Evolutionary conservation across 805 yeast genomes (phyloP).

Genomic region (Wickerhamomyces rabaulensis): DNA sequence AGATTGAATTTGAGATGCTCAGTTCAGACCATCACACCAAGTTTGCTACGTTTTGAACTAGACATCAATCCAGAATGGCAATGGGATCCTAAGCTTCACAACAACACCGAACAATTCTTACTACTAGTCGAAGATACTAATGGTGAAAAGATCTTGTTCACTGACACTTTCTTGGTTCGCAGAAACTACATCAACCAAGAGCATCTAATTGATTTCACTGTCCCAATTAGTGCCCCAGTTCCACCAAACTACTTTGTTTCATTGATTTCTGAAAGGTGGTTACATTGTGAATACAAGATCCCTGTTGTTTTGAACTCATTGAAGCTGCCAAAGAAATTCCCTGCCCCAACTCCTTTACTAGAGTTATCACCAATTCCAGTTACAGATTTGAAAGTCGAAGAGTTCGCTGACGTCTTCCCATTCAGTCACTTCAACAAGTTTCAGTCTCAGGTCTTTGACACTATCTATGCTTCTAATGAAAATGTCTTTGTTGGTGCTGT

Average conservation of each 20-base stretch:
- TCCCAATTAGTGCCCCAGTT: conserved; percentile 45
- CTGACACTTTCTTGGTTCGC: conserved; percentile 49
- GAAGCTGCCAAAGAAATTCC: conserved; percentile 56
- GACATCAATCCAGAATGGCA: conserved; percentile 68
- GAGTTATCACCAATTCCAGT: conserved; percentile 47
- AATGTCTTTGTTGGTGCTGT: conserved; percentile 65
- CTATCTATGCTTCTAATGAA: conserved; percentile 52
- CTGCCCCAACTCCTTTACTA: conserved; percentile 55
- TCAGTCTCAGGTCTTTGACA: conserved; percentile 66
- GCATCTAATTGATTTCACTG: conserved; percentile 58
- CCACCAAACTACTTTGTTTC: conserved; percentile 77
- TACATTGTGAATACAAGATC: conserved; percentile 60
- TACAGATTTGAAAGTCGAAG: conserved; percentile 41
- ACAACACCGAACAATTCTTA: conserved; percentile 58
- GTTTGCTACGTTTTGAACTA: conserved; percentile 58
- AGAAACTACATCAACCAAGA: conserved; percentile 45
- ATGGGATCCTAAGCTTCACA: conserved; percentile 70
- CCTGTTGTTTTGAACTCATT: conserved; percentile 54
- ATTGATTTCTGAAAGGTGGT: conserved; percentile 78
- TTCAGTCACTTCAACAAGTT: conserved; percentile 60
- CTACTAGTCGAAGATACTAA: conserved; percentile 77
- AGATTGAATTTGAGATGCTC: conserved; percentile 50
- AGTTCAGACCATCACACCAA: conserved; percentile 74
- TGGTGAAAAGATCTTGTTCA: conserved; percentile 67
- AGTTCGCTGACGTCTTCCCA: conserved; percentile 38